Base-by-base conservation (phyloP, 805 yeast species). In the Nakazawaea pomicola region DNA sequence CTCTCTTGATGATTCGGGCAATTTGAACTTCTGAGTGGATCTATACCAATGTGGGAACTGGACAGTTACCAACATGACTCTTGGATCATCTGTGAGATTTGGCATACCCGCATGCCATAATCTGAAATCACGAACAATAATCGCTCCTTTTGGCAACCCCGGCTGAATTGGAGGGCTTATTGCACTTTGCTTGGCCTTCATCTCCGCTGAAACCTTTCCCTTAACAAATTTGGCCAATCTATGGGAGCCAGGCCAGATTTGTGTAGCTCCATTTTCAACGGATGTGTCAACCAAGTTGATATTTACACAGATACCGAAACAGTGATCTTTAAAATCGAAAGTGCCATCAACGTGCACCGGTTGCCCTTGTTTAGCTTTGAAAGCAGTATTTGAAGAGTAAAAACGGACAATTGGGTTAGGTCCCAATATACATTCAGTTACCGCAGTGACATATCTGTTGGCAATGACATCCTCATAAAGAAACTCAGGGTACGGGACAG, bases 81-180 rank as follows among this genome's bases (percentile, higher is more conserved):
- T 16, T 18, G 41, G 41, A 2, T 19, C 24, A 9, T 32, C 37
- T 9, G 37, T 32, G 12, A 11, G 25, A 15, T 38, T 38, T 7
- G 41, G 41, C 37, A 38, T 38, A 10, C 41, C 41, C 9, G 41
- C 41, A 19, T 38, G 41, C 33, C 36, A 38, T 6, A 38, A 14
- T 25, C 41, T 16, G 37, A 38, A 38, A 18, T 38, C 41, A n/a
- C 41, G 31, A 7, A 38, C 37, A 4, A 38, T 32, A 6, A 38
- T 25, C 6, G 41, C 41, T 18, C 41, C 41, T 31, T 38, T 38
- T 7, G 41, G 41, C n/a, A 38, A 19, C 16, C 32, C 25, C 3
- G 27, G 37, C 11, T 38, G 41, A 24, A 32, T 18, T 16, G 36
- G 36, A 4, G 25, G 6, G 6, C 25, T 9, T 12, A 15, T 32